phyloP scores from a whole-genome alignment of 2,329 filamentous ascomycete genomes.

The Aureobasidium uvarum region DNA sequence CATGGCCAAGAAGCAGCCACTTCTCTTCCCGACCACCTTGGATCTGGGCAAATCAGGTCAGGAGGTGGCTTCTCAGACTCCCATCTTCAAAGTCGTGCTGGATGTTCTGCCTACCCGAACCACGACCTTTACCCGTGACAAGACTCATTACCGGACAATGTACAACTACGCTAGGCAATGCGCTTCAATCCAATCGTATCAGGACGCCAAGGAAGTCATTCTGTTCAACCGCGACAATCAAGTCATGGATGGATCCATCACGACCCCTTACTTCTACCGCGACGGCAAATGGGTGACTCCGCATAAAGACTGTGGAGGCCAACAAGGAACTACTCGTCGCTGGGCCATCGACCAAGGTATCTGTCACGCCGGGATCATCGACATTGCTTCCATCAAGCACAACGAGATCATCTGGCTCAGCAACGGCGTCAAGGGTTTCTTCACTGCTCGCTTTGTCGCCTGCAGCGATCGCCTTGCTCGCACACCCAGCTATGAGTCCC shows the following conservation, averaged over 20 bases:
- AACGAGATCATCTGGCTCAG: slow-evolving; percentile 85
- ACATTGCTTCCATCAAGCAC: slow-evolving; percentile 59
- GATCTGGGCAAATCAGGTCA: slow-evolving; percentile 41
- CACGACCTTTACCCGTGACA: slow-evolving; percentile 74
- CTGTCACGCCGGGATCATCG: slow-evolving; percentile 64
- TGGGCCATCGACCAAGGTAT: slow-evolving; percentile 74
- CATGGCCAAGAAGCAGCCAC: slow-evolving; percentile 47
- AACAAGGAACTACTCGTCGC: slow-evolving; percentile 75
- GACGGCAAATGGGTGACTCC: slow-evolving; percentile 77
- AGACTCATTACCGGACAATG: slow-evolving; percentile 71
- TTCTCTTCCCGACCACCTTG: slow-evolving; percentile 58
- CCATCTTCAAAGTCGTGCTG: slow-evolving; percentile 46
- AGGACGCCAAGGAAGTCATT: slow-evolving; percentile 67
- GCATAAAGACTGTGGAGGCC: slow-evolving; percentile 65
- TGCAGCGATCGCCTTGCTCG: slow-evolving; percentile 26
- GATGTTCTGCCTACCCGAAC: slow-evolving; percentile 54
- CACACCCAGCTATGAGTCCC: slow-evolving; percentile 24
- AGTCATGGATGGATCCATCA: slow-evolving; percentile 83
- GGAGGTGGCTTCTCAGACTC: slow-evolving; percentile 33
- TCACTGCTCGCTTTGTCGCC: slow-evolving; percentile 32
- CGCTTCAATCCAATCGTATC: slow-evolving; percentile 51
- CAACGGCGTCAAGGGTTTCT: slow-evolving; percentile 80
- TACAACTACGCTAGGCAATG: slow-evolving; percentile 70
- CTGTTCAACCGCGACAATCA: slow-evolving; percentile 63
- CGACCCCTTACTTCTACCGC: slow-evolving; percentile 78